Percentiles rank a stretch among this genome's conserved stretches.
Evolutionary conservation across 345 rosid genomes (phyloP).

Genomic region (Eucalyptus polyanthemos): DNA sequence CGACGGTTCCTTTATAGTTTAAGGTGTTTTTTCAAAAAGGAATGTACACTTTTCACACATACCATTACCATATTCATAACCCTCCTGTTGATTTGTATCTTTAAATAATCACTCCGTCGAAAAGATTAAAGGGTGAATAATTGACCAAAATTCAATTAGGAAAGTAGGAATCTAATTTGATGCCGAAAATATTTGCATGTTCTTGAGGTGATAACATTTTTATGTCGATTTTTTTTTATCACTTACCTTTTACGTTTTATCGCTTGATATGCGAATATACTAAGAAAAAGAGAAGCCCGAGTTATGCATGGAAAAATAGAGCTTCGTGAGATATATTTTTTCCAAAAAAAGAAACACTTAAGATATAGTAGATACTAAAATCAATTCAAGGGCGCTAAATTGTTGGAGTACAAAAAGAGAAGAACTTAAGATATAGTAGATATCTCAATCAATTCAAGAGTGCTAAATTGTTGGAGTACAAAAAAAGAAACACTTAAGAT

Average conservation of each 20-base stretch:
- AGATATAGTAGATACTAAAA: no score
- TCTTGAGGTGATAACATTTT: fast-evolving
- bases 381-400: no score
- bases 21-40: neutral
- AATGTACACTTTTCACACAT: neutral
- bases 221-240: neutral
- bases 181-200: neutral
- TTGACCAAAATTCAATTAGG: neutral
- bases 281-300: neutral
- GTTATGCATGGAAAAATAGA: neutral
- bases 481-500: no score
- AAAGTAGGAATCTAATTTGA: neutral
- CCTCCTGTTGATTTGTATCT: neutral
- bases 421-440: no score
- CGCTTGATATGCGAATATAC: neutral
- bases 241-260: fast-evolving
- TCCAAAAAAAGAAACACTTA: no score
- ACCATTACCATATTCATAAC: neutral
- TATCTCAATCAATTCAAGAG: no score
- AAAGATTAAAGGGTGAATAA: neutral
- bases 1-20: neutral
- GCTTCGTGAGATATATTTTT: neutral
- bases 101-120: neutral
- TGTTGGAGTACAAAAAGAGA: no score
- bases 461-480: no score